A percentile compares a stretch with the other conserved stretches of the same genome.
Evolutionary conservation across 2,329 filamentous ascomycete species (phyloP).

Genomic region (Colletotrichum neosansevieriae): DNA sequence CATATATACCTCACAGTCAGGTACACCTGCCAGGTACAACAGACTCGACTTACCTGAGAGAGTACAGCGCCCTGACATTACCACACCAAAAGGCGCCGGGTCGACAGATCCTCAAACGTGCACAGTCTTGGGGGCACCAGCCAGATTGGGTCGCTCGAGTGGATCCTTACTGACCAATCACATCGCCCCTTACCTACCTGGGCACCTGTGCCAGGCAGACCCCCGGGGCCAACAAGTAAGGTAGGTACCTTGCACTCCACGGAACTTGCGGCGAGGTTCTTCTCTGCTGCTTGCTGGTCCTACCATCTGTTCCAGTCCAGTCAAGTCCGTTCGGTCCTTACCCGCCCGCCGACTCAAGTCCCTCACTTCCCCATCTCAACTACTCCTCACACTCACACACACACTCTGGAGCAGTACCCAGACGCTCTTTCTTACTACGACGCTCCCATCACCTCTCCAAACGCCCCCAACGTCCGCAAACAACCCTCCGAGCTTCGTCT

Average conservation of each 20-base stretch:
- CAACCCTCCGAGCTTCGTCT: slow-evolving; percentile 7
- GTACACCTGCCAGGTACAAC: slow-evolving; percentile 15
- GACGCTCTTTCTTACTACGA: slow-evolving; percentile 13
- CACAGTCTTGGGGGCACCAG: slow-evolving; percentile 43
- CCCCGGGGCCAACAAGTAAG: no score
- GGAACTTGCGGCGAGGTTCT: not conserved
- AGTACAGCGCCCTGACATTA: not conserved
- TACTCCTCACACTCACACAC: slow-evolving; percentile 26
- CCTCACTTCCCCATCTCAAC: slow-evolving; percentile 38
- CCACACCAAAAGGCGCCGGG: slow-evolving; percentile 25
- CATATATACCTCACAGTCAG: not conserved
- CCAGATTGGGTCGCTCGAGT: slow-evolving; percentile 29
- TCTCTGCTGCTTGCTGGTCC: not conserved
- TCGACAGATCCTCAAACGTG: slow-evolving; percentile 42
- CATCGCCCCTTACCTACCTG: not conserved
- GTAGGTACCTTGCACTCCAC: not conserved
- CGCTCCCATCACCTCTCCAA: slow-evolving; percentile 14
- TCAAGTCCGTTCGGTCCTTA: slow-evolving; percentile 11
- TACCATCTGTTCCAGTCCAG: slow-evolving; percentile 14
- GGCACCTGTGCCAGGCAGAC: no score
- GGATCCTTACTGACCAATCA: slow-evolving; percentile 21
- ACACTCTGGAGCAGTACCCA: not conserved
- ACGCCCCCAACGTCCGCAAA: slow-evolving; percentile 30
- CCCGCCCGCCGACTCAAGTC: slow-evolving; percentile 22
- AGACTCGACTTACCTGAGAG: not conserved